A percentile compares a stretch with the other conserved stretches of the same genome.
Evolutionary conservation across 2,329 filamentous ascomycete species (phyloP).

Genomic region (Sporothrix protearum): DNA sequence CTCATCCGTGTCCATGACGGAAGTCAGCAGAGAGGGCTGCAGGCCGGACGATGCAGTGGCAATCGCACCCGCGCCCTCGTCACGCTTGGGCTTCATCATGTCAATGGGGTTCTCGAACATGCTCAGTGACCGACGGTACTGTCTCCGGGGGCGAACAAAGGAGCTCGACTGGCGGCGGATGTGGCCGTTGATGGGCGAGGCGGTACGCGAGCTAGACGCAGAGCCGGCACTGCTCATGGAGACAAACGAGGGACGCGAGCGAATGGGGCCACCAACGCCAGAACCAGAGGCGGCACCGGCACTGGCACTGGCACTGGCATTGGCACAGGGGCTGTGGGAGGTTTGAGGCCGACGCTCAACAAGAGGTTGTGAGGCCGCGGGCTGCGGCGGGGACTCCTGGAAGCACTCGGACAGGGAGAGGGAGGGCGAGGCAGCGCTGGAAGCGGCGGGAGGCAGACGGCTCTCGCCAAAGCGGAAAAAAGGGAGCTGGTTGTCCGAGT

Average conservation of each 20-base stretch:
- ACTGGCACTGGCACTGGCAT: conserved; percentile 35
- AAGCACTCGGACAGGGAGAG: conserved; percentile 79
- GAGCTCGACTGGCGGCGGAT: conserved; percentile 69
- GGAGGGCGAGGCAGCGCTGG: conserved; percentile 46
- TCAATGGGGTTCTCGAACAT: conserved; percentile 96
- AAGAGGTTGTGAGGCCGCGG: background rate
- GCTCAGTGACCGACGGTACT: conserved; percentile 87
- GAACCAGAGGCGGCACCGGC: background rate
- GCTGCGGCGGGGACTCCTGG: conserved; percentile 69
- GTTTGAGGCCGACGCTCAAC: conserved; percentile 58
- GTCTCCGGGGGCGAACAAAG: conserved; percentile 73
- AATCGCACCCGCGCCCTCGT: conserved; percentile 50
- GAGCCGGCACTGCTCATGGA: conserved; percentile 46
- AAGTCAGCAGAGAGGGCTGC: conserved; percentile 58
- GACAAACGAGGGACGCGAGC: conserved; percentile 63
- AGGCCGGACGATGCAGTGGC: conserved; percentile 32
- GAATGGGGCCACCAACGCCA: conserved; percentile 56
- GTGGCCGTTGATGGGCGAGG: conserved; percentile 65
- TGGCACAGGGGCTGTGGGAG: conserved; percentile 54
- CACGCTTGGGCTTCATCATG: conserved; percentile 74
- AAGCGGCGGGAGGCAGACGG: conserved; percentile 17
- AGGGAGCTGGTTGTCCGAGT: conserved; percentile 63
- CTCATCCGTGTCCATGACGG: conserved; percentile 81
- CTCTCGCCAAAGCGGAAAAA: conserved; percentile 68
- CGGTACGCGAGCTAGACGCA: conserved; percentile 53